Evolutionary conservation across 2,329 filamentous ascomycete genomes (phyloP).

Genomic region (Curvularia spicifera): DNA sequence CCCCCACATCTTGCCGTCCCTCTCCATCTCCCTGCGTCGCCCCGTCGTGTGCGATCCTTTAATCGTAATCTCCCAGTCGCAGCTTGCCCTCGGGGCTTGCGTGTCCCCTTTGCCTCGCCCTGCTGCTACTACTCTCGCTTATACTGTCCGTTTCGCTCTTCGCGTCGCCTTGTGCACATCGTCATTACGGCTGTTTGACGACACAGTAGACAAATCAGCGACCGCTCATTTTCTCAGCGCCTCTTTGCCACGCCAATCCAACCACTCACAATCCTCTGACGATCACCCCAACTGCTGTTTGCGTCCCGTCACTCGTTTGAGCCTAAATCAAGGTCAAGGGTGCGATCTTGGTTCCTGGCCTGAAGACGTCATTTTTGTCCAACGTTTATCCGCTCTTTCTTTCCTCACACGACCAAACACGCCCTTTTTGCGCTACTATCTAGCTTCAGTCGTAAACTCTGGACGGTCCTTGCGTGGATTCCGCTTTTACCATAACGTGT

Average conservation of each 20-base stretch:
- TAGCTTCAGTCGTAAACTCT: slow-evolving; percentile 5
- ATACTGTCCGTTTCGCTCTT: background rate
- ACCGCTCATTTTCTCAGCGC: background rate
- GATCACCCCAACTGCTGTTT: slow-evolving; percentile 2
- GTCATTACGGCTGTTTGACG: slow-evolving; percentile 13
- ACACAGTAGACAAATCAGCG: slow-evolving; percentile 9
- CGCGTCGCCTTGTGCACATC: slow-evolving; percentile 4
- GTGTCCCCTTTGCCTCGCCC: slow-evolving; percentile 12
- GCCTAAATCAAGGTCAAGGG: slow-evolving; percentile 7
- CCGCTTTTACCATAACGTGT: slow-evolving; percentile 16
- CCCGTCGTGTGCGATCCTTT: background rate
- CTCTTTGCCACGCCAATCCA: slow-evolving; percentile 6
- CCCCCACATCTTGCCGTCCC: slow-evolving; percentile 6
- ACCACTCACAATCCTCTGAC: slow-evolving; percentile 4
- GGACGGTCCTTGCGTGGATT: slow-evolving; percentile 1
- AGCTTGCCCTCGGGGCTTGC: slow-evolving; percentile 6
- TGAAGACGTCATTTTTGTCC: slow-evolving; percentile 32
- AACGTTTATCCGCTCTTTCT: slow-evolving; percentile 11
- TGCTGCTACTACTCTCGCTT: slow-evolving; percentile 8
- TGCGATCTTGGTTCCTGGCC: slow-evolving; percentile 23
- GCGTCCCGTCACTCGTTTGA: slow-evolving; percentile 7
- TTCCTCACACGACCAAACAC: slow-evolving; percentile 1
- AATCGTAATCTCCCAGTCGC: background rate
- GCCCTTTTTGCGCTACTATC: background rate
- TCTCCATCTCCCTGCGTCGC: slow-evolving; percentile 4